phyloP scores from a whole-genome alignment of 1,284 basidiomycete species.

The Heliocybe sulcata region DNA sequence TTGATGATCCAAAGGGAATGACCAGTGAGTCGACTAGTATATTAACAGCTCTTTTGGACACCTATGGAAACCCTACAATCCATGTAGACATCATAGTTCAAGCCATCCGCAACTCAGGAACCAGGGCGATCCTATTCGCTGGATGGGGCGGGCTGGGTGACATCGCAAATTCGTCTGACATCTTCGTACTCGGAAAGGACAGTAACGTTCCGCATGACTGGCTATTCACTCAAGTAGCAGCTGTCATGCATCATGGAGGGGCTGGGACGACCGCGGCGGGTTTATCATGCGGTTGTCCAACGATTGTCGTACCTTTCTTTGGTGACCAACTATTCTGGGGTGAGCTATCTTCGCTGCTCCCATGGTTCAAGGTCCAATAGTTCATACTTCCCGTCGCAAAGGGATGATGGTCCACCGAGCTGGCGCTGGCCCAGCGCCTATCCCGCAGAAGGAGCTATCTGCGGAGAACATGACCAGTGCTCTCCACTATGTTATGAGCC shows the following conservation, averaged over 20 bases:
- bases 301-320: slow-evolving; percentile 64
- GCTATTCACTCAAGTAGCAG: slow-evolving; percentile 58
- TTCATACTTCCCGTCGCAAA: slow-evolving; percentile 8
- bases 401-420: slow-evolving; percentile 53
- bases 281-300: slow-evolving; percentile 55
- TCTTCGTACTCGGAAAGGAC: slow-evolving; percentile 44
- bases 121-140: slow-evolving; percentile 53
- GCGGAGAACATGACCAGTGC: slow-evolving; percentile 46
- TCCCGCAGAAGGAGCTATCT: slow-evolving; percentile 45
- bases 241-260: slow-evolving; percentile 68
- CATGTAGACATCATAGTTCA: slow-evolving; percentile 44
- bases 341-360: slow-evolving; percentile 9
- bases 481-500: slow-evolving; percentile 39
- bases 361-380: not conserved
- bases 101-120: slow-evolving; percentile 43
- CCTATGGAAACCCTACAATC: not conserved
- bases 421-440: slow-evolving; percentile 56
- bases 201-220: slow-evolving; percentile 62
- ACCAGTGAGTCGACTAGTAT: slow-evolving; percentile 25
- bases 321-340: slow-evolving; percentile 56
- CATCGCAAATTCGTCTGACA: slow-evolving; percentile 34
- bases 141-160: slow-evolving; percentile 58
- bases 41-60: not conserved
- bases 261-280: slow-evolving; percentile 64
- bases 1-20: slow-evolving; percentile 52